Conservation (phyloP, 768 basidiomycete genomes). For the Rhizopogon vesiculosus region DNA sequence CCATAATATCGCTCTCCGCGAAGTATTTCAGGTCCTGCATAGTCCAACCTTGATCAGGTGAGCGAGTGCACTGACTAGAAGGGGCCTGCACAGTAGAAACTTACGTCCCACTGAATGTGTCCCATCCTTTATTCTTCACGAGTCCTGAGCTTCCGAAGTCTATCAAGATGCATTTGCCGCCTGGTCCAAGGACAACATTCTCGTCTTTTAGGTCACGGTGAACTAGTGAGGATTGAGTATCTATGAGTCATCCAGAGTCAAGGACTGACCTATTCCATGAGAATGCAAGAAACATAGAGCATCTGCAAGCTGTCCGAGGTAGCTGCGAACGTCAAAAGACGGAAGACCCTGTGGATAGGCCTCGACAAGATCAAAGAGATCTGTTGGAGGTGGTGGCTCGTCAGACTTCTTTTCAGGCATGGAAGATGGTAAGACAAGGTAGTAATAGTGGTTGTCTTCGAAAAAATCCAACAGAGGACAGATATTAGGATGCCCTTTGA, state of each 20-base stretch:
- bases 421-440: conserved; percentile 81
- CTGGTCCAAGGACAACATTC: conserved; percentile 80
- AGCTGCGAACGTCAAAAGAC: conserved; percentile 65
- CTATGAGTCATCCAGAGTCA: conserved; percentile 5
- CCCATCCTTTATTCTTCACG: conserved; percentile 81
- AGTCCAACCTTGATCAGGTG: conserved; percentile 61
- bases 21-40: conserved; percentile 94
- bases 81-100: conserved; percentile 25
- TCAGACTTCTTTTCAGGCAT: conserved; percentile 53
- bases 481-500: conserved; percentile 93
- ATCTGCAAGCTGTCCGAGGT: conserved; percentile 92
- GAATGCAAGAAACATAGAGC: conserved; percentile 85
- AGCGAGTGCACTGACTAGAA: conserved; percentile 8
- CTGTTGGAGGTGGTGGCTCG: conserved; percentile 57
- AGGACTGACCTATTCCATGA: conserved; percentile 77
- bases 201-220: conserved; percentile 99
- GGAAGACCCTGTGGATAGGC: conserved; percentile 82
- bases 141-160: conserved; percentile 95
- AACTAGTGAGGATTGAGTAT: conserved; percentile 38
- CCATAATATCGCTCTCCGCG: conserved; percentile 93
- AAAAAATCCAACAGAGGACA: conserved; percentile 95
- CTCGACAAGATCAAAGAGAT: conserved; percentile 96
- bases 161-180: conserved; percentile 86
- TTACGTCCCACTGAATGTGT: conserved; percentile 90
- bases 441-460: conserved; percentile 95